These are phyloP conservation scores for Pulveroboletus sp. DNA, from an alignment of 768 basidiomycete genomes.

Conservation along the genomic window DNA sequence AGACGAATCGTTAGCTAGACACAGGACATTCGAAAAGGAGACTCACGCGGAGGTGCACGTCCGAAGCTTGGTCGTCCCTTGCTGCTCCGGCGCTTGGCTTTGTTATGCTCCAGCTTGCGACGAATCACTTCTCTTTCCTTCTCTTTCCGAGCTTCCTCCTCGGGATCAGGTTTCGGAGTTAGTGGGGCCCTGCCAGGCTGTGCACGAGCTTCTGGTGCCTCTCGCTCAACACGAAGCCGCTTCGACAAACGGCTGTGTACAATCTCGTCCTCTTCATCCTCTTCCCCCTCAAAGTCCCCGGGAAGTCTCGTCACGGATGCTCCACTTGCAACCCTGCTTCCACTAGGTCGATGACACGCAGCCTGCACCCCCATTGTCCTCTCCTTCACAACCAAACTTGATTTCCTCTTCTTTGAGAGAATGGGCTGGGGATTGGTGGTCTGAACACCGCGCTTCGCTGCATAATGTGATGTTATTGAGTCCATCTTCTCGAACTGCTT, in stretches of 20 bases:
- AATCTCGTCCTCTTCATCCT: conserved; percentile 38
- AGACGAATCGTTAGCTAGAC: conserved; percentile 5
- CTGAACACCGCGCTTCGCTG: conserved; percentile 35
- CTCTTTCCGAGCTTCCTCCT: conserved; percentile 33
- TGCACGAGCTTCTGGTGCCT: conserved; percentile 21
- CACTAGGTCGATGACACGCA: conserved; percentile 21
- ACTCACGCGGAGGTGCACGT: conserved; percentile 40
- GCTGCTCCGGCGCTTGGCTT: conserved; percentile 67
- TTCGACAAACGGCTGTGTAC: conserved; percentile 41
- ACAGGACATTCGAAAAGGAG: neutral
- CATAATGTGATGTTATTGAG: conserved; percentile 56
- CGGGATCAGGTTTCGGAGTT: conserved; percentile 18
- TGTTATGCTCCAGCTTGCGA: conserved; percentile 60
- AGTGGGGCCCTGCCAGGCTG: conserved; percentile 34
- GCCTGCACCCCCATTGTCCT: conserved; percentile 15
- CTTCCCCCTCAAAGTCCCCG: conserved; percentile 55
- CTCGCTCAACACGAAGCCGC: conserved; percentile 37
- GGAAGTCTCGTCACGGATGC: conserved; percentile 38
- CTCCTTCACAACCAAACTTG: conserved; percentile 43
- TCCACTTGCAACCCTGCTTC: conserved; percentile 23
- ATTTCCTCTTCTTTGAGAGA: conserved; percentile 41
- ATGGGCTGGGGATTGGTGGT: conserved; percentile 18
- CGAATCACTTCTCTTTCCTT: conserved; percentile 56
- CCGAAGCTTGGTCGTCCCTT: conserved; percentile 43
- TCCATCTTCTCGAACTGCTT: conserved; percentile 74